phyloP scores from a whole-genome alignment of 805 yeast species.

The Candida verbasci region DNA sequence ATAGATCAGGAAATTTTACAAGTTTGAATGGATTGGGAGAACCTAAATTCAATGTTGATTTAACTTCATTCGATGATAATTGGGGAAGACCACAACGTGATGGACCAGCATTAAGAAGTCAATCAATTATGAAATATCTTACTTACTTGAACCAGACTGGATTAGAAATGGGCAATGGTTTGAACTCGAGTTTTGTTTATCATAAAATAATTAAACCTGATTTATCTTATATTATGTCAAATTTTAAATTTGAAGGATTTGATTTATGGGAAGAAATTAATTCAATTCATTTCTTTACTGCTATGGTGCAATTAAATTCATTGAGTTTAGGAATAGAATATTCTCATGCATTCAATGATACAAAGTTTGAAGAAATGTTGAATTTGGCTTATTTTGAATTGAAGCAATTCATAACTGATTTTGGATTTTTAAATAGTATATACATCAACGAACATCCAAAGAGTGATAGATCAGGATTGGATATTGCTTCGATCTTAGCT shows the following conservation, averaged over 20 bases:
- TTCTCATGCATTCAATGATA: conserved; percentile 22
- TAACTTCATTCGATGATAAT: conserved; percentile 51
- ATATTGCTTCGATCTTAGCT: conserved; percentile 67
- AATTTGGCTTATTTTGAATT: conserved; percentile 27
- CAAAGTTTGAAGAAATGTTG: conserved; percentile 24
- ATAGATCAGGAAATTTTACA: conserved; percentile 60
- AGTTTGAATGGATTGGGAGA: conserved; percentile 69
- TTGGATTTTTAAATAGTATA: conserved; percentile 40
- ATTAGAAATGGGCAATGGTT: conserved; percentile 1
- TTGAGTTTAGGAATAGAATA: conserved; percentile 35
- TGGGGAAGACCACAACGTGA: conserved; percentile 98
- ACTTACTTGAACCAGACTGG: neutral
- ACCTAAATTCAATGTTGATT: conserved; percentile 76
- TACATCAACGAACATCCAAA: conserved; percentile 70
- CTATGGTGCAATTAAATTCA: conserved; percentile 69
- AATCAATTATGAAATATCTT: conserved; percentile 50
- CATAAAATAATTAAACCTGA: conserved; percentile 60
- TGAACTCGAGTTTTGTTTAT: conserved; percentile 39
- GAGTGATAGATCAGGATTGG: conserved; percentile 65
- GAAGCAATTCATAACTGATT: conserved; percentile 19
- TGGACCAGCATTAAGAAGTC: conserved; percentile 83
- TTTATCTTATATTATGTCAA: conserved; percentile 52
- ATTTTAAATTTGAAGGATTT: conserved; percentile 68
- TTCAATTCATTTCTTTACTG: conserved; percentile 75
- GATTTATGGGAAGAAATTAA: conserved; percentile 92